Evolutionary conservation across 441 rosid species (phyloP).

Genomic region (Euphorbia schlechtendalii): DNA sequence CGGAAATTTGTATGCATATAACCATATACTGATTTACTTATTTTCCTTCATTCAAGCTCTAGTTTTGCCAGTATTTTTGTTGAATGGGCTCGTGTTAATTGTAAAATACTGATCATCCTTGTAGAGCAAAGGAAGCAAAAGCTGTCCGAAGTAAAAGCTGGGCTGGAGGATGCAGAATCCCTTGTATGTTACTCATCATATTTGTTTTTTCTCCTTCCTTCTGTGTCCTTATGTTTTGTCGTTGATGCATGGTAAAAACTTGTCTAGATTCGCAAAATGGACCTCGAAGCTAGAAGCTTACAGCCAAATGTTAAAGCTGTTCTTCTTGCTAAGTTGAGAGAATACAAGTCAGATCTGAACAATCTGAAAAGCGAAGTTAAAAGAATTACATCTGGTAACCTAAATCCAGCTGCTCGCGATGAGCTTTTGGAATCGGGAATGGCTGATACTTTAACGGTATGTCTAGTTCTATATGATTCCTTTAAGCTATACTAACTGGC

Average conservation of each 20-base stretch:
- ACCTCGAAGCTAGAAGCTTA: constrained; percentile 89
- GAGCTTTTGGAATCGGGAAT: constrained; percentile 81
- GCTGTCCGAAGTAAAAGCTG: constrained; percentile 56
- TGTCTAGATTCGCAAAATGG: constrained; percentile 89
- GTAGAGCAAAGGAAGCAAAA: constrained; percentile 92
- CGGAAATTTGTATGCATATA: neutral
- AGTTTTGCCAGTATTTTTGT: neutral
- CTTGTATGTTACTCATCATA: constrained; percentile 39
- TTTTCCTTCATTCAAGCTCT: neutral
- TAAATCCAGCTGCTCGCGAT: constrained; percentile 68
- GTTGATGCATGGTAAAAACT: constrained; percentile 9
- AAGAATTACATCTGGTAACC: constrained; percentile 52
- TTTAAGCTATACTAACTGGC: constrained; percentile 2
- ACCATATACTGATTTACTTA: no score
- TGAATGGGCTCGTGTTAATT: neutral
- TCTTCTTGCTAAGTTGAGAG: constrained; percentile 86
- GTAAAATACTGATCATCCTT: constrained; percentile 8
- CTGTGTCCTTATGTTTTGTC: neutral
- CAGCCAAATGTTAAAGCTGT: constrained; percentile 74
- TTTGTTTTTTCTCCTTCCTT: neutral
- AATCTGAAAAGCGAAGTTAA: constrained; percentile 81
- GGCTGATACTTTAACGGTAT: constrained; percentile 71
- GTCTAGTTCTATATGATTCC: constrained; percentile 19
- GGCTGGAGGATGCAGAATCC: constrained; percentile 76
- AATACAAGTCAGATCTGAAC: constrained; percentile 91